Conservation (phyloP, 2,329 filamentous ascomycete genomes). For the Phoma sp. region DNA sequence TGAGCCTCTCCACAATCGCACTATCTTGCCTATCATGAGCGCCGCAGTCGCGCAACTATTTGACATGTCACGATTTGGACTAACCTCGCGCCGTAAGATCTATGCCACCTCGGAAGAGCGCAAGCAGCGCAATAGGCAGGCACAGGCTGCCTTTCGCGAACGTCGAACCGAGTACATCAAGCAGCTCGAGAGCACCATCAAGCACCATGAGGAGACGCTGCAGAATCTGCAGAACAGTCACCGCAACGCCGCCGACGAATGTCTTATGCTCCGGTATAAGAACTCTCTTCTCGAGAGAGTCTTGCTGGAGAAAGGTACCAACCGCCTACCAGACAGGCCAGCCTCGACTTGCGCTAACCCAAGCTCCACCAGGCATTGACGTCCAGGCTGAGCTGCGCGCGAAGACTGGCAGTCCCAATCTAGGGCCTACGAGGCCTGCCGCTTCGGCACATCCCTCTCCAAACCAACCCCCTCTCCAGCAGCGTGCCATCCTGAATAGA, state of each 20-base stretch:
- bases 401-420: constrained; percentile 86
- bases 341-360: constrained; percentile 26
- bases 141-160: constrained; percentile 96
- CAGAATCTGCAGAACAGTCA: constrained; percentile 93
- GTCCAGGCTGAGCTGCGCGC: constrained; percentile 93
- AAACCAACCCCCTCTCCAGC: constrained; percentile 70
- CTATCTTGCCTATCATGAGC: constrained; percentile 31
- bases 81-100: constrained; percentile 68
- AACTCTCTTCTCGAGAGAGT: constrained; percentile 96
- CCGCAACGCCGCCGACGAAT: constrained; percentile 92
- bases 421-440: constrained; percentile 66
- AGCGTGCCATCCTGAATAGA: constrained; percentile 80
- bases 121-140: constrained; percentile 96
- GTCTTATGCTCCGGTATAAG: constrained; percentile 97
- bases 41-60: constrained; percentile 29
- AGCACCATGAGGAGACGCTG: constrained; percentile 92
- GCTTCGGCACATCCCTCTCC: constrained; percentile 64
- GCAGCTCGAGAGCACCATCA: constrained; percentile 96
- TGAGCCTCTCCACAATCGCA: constrained; percentile 58
- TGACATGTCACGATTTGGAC: constrained; percentile 45
- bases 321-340: constrained; percentile 6
- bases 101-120: constrained; percentile 98
- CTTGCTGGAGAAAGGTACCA: constrained; percentile 87
- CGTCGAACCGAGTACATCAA: constrained; percentile 99
- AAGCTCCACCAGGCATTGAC: constrained; percentile 75